Percentiles rank a stretch among this genome's conserved stretches.
These are phyloP conservation scores for Rhodotorula toruloides DNA, from an alignment of 768 basidiomycete species.

Conservation along the genomic window DNA sequence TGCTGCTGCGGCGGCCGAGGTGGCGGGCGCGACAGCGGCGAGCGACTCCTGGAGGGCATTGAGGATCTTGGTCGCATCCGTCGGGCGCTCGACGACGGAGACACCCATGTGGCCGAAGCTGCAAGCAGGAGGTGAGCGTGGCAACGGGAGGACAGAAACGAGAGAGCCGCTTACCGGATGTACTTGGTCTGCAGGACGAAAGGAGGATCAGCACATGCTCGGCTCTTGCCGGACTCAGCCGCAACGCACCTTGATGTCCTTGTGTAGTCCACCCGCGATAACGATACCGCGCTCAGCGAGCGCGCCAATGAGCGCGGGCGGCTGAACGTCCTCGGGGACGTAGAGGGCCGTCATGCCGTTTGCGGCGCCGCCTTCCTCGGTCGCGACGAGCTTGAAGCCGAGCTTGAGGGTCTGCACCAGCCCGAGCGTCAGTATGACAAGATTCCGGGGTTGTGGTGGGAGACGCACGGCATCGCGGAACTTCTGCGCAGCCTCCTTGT, in stretches of 20 bases:
- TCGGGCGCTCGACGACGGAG: constrained; percentile 51
- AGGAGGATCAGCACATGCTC: neutral
- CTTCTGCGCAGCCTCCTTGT: constrained; percentile 62
- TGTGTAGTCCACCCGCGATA: constrained; percentile 82
- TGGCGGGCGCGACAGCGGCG: constrained; percentile 13
- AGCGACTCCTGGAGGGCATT: constrained; percentile 54
- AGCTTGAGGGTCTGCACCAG: constrained; percentile 53
- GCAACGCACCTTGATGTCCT: constrained; percentile 57
- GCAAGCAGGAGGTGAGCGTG: neutral
- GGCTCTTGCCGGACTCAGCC: neutral
- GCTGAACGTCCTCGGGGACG: constrained; percentile 73
- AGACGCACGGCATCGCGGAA: constrained; percentile 56
- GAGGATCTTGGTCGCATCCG: constrained; percentile 68
- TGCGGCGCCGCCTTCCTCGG: constrained; percentile 52
- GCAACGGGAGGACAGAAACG: neutral
- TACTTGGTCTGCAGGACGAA: constrained; percentile 8
- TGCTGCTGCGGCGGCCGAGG: too few species aligned
- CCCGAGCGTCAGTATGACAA: neutral
- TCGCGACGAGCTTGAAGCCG: constrained; percentile 56
- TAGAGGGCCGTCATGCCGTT: constrained; percentile 96
- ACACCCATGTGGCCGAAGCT: constrained; percentile 90
- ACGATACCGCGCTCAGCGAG: constrained; percentile 68
- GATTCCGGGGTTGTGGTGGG: too few species aligned
- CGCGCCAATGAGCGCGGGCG: constrained; percentile 69
- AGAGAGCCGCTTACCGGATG: neutral